These are phyloP conservation scores for Sporothrix brasiliensis DNA, from an alignment of 2,329 filamentous ascomycete genomes.

Conservation along the genomic window DNA sequence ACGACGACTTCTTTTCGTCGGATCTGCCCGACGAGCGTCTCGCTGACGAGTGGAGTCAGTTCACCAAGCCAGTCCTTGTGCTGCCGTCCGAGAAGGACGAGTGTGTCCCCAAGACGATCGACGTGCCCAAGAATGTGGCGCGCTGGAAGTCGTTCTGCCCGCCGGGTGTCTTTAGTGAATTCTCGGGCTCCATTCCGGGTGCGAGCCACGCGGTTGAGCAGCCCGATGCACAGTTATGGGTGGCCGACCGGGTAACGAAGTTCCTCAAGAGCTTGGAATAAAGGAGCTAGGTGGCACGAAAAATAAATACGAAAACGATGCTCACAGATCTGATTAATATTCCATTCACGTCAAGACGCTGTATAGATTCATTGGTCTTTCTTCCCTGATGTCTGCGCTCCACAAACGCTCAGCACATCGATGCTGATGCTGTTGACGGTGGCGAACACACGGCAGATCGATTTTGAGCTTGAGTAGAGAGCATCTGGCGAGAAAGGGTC, in stretches of 20 bases:
- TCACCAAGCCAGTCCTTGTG: constrained; percentile 64
- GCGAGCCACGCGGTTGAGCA: constrained; percentile 56
- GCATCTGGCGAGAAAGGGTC: not conserved
- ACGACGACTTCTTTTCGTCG: constrained; percentile 87
- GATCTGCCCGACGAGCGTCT: constrained; percentile 66
- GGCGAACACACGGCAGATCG: not conserved
- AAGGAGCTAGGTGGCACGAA: not conserved
- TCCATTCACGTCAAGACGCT: not conserved
- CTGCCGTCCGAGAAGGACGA: constrained; percentile 69
- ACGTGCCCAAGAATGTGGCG: constrained; percentile 60
- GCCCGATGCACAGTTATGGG: constrained; percentile 52
- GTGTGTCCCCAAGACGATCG: constrained; percentile 60
- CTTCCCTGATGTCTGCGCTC: not conserved
- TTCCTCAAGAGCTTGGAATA: constrained; percentile 48
- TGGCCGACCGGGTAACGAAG: constrained; percentile 51
- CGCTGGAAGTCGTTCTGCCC: constrained; percentile 57
- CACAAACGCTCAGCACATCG: not conserved
- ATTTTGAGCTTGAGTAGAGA: not conserved
- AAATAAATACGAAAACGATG: not conserved
- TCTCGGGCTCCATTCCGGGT: constrained; percentile 58
- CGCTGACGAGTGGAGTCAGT: constrained; percentile 64
- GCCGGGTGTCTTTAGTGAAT: constrained; percentile 50
- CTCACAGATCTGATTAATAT: not conserved
- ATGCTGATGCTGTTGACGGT: not conserved
- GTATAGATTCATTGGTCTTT: not conserved